These are phyloP conservation scores for Hypoxylon fragiforme DNA, from an alignment of 495 filamentous ascomycete species.

Conservation along the genomic window DNA sequence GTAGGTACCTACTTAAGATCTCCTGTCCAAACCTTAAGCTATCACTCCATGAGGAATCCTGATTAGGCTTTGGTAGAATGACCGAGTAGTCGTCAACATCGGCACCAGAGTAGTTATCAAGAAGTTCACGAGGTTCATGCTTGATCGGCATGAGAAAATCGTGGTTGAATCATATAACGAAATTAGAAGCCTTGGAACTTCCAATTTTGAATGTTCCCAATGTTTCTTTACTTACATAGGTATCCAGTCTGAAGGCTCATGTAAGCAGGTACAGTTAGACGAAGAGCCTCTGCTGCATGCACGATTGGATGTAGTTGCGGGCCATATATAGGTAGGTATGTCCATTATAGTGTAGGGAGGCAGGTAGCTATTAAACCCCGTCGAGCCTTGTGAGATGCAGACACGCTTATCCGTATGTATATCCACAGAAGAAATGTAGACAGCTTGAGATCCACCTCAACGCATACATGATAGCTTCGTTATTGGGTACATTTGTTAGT, in stretches of 20 bases:
- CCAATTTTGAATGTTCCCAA: slow-evolving; percentile 8
- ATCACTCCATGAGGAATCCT: background rate
- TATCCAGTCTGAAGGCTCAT: no score
- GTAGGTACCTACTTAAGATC: background rate
- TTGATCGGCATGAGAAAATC: background rate
- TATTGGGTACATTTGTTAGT: slow-evolving; percentile 19
- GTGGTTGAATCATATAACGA: slow-evolving; percentile 1
- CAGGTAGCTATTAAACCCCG: slow-evolving; percentile 4
- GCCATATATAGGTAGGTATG: slow-evolving; percentile 15
- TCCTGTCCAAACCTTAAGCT: background rate
- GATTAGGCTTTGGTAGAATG: background rate
- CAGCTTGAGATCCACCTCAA: slow-evolving; percentile 15
- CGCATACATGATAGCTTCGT: slow-evolving; percentile 10
- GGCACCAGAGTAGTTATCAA: background rate
- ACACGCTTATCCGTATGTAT: slow-evolving; percentile 16
- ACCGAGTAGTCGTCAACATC: background rate
- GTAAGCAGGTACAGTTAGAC: no score
- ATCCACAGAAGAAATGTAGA: slow-evolving; percentile 10
- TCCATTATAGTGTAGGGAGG: slow-evolving; percentile 3
- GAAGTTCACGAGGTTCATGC: no score
- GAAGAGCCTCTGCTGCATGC: slow-evolving; percentile 29
- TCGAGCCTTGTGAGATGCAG: slow-evolving; percentile 25
- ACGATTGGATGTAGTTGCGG: slow-evolving; percentile 30
- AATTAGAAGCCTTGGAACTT: no score
- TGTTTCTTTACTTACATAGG: no score